Conservation (phyloP, 305 asterid genomes). For the Solanum hybrid region DNA sequence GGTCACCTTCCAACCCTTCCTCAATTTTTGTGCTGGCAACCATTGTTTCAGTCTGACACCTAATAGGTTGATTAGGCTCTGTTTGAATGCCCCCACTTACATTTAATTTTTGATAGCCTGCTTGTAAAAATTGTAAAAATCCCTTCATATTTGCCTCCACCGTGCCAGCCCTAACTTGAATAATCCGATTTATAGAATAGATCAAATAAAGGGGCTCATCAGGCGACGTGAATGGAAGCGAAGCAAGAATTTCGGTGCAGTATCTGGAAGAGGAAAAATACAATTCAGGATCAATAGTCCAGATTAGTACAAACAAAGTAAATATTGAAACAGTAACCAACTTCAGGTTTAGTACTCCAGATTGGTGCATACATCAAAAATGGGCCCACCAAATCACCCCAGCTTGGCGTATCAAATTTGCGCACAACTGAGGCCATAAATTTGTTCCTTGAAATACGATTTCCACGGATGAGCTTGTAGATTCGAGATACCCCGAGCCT, state of each 20-base stretch:
- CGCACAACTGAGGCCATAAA: constrained; percentile 90
- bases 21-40: constrained; percentile 26
- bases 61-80: constrained; percentile 25
- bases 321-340: not conserved
- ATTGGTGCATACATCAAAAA: constrained; percentile 64
- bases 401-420: constrained; percentile 80
- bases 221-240: constrained; percentile 78
- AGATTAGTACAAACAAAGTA: not conserved
- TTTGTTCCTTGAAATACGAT: constrained; percentile 87
- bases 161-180: constrained; percentile 91
- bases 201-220: constrained; percentile 98
- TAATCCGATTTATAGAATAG: constrained; percentile 75
- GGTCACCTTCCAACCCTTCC: constrained; percentile 38
- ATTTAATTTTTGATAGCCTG: constrained; percentile 27
- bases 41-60: not conserved
- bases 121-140: constrained; percentile 53
- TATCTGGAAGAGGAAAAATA: constrained; percentile 44
- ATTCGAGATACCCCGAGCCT: constrained; percentile 90
- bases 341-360: not conserved
- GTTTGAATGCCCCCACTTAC: constrained; percentile 37
- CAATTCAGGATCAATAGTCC: constrained; percentile 9
- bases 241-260: constrained; percentile 89
- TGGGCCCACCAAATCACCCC: constrained; percentile 50
- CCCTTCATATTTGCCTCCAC: constrained; percentile 89
- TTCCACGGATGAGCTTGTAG: constrained; percentile 93